Percentiles rank a stretch among this genome's conserved stretches.
Conservation (phyloP, 176 grass and related monocot species). For the Triticum turgidum region DNA sequence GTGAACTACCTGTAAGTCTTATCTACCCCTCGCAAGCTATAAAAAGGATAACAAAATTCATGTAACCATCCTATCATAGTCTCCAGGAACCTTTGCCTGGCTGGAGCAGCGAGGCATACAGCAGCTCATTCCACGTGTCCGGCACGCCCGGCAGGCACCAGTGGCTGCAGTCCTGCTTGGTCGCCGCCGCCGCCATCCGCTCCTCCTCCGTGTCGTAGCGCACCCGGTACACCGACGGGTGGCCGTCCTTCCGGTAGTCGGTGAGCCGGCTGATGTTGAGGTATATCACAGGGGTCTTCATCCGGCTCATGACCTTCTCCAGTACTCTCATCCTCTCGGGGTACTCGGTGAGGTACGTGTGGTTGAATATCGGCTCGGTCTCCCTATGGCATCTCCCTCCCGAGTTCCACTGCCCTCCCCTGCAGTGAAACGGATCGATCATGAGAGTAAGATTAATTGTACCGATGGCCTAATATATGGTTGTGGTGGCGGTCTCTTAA, state of each 20-base stretch:
- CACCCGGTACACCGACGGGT: conserved; percentile 75
- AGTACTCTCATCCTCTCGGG: conserved; percentile 72
- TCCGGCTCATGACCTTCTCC: conserved; percentile 59
- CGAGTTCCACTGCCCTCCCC: conserved; percentile 90
- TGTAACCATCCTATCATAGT: conserved; percentile 26
- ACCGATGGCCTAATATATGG: too few relatives aligned
- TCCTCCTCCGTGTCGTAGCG: conserved; percentile 53
- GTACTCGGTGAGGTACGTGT: conserved; percentile 63
- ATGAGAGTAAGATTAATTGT: neutral
- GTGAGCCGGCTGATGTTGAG: conserved; percentile 85
- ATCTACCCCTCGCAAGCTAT: neutral
- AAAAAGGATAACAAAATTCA: neutral
- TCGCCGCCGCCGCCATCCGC: conserved; percentile 49
- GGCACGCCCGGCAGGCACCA: conserved; percentile 93
- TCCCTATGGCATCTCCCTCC: conserved; percentile 82
- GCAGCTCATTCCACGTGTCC: conserved; percentile 86
- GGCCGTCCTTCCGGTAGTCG: conserved; percentile 82
- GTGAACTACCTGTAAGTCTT: neutral
- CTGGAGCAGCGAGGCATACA: conserved; percentile 72
- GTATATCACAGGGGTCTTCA: conserved; percentile 82
- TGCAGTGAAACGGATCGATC: conserved; percentile 15
- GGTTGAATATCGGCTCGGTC: conserved; percentile 77
- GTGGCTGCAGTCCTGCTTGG: conserved; percentile 92
- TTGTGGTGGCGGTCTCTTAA: neutral
- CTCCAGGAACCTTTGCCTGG: conserved; percentile 74